Base-by-base conservation (phyloP, 441 rosid species). In the Mallotus repandus region DNA sequence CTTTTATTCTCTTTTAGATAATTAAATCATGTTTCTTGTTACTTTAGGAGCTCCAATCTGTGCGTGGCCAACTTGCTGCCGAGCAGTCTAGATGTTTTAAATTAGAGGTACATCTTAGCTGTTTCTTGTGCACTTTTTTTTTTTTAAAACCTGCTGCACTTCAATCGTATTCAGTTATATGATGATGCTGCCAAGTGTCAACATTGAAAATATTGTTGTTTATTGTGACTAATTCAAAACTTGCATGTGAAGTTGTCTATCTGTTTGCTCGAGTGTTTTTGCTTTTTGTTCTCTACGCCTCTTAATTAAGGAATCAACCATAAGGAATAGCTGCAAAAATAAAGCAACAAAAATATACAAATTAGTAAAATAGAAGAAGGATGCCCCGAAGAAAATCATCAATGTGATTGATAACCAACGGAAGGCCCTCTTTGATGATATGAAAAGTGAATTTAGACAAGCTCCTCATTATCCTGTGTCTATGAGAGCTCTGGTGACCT, bases 1-100 rank as follows among this genome's bases (percentile, higher is more conserved):
- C 53, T 14, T 19, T 9, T 6, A 10, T 5, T 2, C 8, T 21
- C 25, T 55, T 10, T 22, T 61, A 25, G 35, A 52, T 72, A 14
- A 63, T 38, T 63, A 63, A 62, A 63, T 14, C 54, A 1, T 35
- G 16, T 72, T 68, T 66, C 45, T 74, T 73, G 58, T 32, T 25
- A 43, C 64, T 71, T 72, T 76, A 95, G 99, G 99, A 91, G 81
- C 99, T 93, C 78, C 99, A 95, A 79, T 91, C 97, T 32, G 91
- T 88, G 52, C 97, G 99, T 49, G 84, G 97, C 67, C 97, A 91
- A 81, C 98, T 95, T 80, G 98, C 96, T 43, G 83, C 93, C 2
- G 99, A 95, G 82, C 99, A 95, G 83, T 93, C 99, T 4, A 86
- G 99, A 76, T 89, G 98, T 82, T 95, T 95, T 84, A 93, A 95